Evolutionary conservation across 495 filamentous ascomycete genomes (phyloP), one percentile per base, ranked within the genome.

Genomic region (Talaromyces thailandensis): DNA sequence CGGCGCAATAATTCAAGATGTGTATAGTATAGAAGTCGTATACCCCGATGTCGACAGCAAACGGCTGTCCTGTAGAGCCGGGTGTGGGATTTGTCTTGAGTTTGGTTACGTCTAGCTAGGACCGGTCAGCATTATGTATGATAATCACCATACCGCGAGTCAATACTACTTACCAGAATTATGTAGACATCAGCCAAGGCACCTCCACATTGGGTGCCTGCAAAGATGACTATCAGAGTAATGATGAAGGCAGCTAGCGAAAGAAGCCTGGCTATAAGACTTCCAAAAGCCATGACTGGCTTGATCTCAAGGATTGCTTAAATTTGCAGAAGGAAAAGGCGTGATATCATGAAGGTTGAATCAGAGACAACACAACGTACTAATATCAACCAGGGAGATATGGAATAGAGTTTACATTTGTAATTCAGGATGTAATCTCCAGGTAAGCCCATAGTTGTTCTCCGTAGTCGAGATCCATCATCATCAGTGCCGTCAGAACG

Each of bases 161-260:
- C 7, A n/a, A 45, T 14, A 21, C 9, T 35, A 40, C 57, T 48
- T 45, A 60, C 57, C 7, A 60, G 57, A 8, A 60, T 60, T 1
- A 45, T 25, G 23, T 43, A 60, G 18, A 45, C 57, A 9, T 60
- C 21, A 21, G n/a, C 57, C 12, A 60, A 14, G 37, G 57, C 57
- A 23, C 37, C 37, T 5, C 57, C 57, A 26, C 57, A 60, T 60
- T 60, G 57, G 12, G 57, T 43, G 21, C 57, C 57, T 9, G 57
- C 57, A 31, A 60, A 60, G 23, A 60, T 60, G 6, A 60, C 23
- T 45, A 43, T 60, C n/a, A 60, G 11, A 60, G 11, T 48, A 23
- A 45, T 6, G 37, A 60, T 26, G 16, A 60, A 60, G 23, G 35
- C 4, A 43, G 16, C n/a, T 60, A 60, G 24, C 32, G 24, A 45